phyloP scores from a whole-genome alignment of 169 alveolate genomes.

The Cryptosporidium meleagridis region DNA sequence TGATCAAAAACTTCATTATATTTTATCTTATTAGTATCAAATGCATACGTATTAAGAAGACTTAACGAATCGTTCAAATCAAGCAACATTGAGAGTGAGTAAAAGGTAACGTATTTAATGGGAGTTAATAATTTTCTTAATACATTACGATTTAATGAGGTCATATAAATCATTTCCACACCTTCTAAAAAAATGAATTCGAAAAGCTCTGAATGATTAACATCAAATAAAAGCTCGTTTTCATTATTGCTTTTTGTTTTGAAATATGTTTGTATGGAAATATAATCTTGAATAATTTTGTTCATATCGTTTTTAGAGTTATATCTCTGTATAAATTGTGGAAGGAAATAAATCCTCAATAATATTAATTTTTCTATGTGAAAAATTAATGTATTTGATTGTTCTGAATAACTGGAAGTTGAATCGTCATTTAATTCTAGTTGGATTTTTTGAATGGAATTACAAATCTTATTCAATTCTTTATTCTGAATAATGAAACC shows the following conservation, averaged over 20 bases:
- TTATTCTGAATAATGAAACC: not conserved
- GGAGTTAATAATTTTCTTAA: conserved; percentile 17
- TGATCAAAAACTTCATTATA: not conserved
- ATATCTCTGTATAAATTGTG: not conserved
- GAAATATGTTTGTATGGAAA: not conserved
- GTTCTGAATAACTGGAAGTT: not conserved
- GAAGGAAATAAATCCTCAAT: not conserved
- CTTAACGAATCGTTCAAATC: not conserved
- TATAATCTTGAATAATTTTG: conserved; percentile 11
- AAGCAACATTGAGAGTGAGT: not conserved
- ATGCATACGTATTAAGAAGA: not conserved
- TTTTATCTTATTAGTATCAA: conserved; percentile 1
- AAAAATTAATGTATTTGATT: not conserved
- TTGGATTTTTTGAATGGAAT: conserved; percentile 16
- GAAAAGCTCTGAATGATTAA: conserved; percentile 20
- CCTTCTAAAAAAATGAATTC: conserved; percentile 13
- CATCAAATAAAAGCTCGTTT: not conserved
- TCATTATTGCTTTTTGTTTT: not conserved
- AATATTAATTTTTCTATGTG: conserved; percentile 13
- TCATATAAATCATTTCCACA: conserved; percentile 20
- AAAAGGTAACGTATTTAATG: not conserved
- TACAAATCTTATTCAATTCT: not conserved
- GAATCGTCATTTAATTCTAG: not conserved
- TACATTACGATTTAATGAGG: not conserved
- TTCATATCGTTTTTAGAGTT: not conserved